A percentile compares a stretch with the other conserved stretches of the same genome.
Conservation (phyloP, 2,329 filamentous ascomycete genomes). For the Trichoderma pleuroti region DNA sequence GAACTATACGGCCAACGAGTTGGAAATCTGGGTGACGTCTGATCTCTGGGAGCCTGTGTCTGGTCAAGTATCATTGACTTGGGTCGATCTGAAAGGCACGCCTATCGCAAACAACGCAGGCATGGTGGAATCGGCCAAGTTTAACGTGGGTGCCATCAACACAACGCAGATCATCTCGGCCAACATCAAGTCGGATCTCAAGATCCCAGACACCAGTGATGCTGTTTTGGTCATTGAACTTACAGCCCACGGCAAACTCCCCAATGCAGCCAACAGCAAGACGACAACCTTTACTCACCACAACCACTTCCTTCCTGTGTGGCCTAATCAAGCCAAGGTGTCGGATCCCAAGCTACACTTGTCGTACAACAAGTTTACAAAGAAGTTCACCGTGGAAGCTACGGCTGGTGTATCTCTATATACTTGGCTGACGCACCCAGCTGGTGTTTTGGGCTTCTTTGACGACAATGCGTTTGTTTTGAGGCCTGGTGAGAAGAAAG, state of each 20-base stretch:
- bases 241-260: slow-evolving; percentile 18
- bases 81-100: slow-evolving; percentile 20
- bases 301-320: slow-evolving; percentile 19
- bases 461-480: slow-evolving; percentile 23
- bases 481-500: slow-evolving; percentile 19
- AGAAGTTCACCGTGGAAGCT: slow-evolving; percentile 20
- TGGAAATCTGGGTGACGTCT: slow-evolving; percentile 20
- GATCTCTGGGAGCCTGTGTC: slow-evolving; percentile 21
- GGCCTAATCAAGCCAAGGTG: slow-evolving; percentile 21
- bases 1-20: slow-evolving; percentile 4
- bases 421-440: slow-evolving; percentile 22
- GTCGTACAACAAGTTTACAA: slow-evolving; percentile 13
- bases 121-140: slow-evolving; percentile 12
- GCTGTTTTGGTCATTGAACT: slow-evolving; percentile 20
- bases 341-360: slow-evolving; percentile 18
- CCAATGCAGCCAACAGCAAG: slow-evolving; percentile 1
- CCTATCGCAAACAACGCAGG: slow-evolving; percentile 16
- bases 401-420: slow-evolving; percentile 21
- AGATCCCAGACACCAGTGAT: slow-evolving; percentile 15
- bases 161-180: slow-evolving; percentile 15
- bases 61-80: slow-evolving; percentile 17
- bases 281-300: slow-evolving; percentile 17
- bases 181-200: slow-evolving; percentile 15
- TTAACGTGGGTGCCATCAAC: slow-evolving; percentile 19
- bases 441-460: slow-evolving; percentile 21